Percentiles rank a stretch among this genome's conserved stretches.
Conservation (phyloP, 768 basidiomycete species). For the Boletus coccyginus region DNA sequence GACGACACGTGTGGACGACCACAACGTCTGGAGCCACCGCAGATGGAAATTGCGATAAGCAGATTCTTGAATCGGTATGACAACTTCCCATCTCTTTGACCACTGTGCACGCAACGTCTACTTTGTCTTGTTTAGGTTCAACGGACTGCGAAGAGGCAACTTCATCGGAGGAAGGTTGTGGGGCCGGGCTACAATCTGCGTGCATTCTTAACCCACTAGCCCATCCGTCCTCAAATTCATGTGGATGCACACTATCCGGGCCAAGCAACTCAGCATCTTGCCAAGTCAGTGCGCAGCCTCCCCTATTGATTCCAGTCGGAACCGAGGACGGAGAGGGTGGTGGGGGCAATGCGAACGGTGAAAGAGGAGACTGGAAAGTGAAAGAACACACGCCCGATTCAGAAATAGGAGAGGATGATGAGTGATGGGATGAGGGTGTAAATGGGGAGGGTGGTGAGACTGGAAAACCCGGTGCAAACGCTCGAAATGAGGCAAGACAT, state of each 20-base stretch:
- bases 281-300: conserved; percentile 35
- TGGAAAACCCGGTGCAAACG: conserved; percentile 7
- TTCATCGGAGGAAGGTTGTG: conserved; percentile 6
- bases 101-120: not conserved
- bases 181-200: conserved; percentile 5
- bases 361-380: conserved; percentile 11
- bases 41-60: conserved; percentile 1
- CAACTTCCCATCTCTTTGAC: conserved; percentile 6
- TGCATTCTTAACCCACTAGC: conserved; percentile 18
- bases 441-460: conserved; percentile 21
- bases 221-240: conserved; percentile 42
- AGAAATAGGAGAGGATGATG: conserved; percentile 20
- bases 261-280: conserved; percentile 45
- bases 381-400: conserved; percentile 16
- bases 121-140: conserved; percentile 1
- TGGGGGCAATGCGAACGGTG: conserved; percentile 9
- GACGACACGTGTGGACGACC: conserved; percentile 63
- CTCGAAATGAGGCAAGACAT: conserved; percentile 1
- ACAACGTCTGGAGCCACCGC: conserved; percentile 32
- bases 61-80: not conserved
- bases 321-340: conserved; percentile 10
- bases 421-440: conserved; percentile 14
- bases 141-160: not conserved
- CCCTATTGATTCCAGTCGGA: conserved; percentile 4
- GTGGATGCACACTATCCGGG: conserved; percentile 41